These are phyloP conservation scores for Xylariales sp. DNA, from an alignment of 2,329 filamentous ascomycete genomes.

Conservation along the genomic window DNA sequence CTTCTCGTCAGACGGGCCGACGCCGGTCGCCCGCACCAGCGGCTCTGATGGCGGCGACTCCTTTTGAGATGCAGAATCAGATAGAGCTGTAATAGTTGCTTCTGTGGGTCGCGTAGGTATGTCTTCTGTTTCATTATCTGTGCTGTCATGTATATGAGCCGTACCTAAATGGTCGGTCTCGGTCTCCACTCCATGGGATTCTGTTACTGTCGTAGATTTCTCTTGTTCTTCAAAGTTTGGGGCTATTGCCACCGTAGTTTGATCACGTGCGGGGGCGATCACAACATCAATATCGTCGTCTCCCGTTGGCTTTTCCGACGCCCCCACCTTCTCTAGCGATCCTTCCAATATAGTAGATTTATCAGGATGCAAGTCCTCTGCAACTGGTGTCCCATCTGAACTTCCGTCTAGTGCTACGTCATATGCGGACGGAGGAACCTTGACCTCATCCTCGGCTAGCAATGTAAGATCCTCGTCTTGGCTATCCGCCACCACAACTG, in stretches of 20 bases:
- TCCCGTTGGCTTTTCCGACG: constrained; percentile 19
- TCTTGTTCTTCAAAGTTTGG: constrained; percentile 18
- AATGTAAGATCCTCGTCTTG: constrained; percentile 32
- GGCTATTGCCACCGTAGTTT: constrained; percentile 6
- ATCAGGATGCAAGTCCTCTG: constrained; percentile 8
- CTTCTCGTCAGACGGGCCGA: constrained; percentile 39
- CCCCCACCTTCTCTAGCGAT: not conserved
- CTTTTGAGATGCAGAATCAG: constrained; percentile 33
- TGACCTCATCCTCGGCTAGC: constrained; percentile 31
- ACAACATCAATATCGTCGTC: constrained; percentile 18
- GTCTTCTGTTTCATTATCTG: constrained; percentile 25
- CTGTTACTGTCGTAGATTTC: constrained; percentile 18
- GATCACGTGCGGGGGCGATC: not conserved
- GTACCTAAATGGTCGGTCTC: constrained; percentile 24
- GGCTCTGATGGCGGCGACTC: constrained; percentile 29
- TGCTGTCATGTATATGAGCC: constrained; percentile 42
- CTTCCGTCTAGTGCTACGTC: constrained; percentile 24
- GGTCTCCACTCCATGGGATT: constrained; percentile 13
- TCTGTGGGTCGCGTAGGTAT: constrained; percentile 42
- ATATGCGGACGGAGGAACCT: constrained; percentile 25
- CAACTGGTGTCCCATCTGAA: constrained; percentile 25
- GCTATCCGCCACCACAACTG: constrained; percentile 28
- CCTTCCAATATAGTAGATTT: not conserved
- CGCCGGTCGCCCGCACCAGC: constrained; percentile 39
- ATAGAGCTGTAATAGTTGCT: constrained; percentile 27